A percentile compares a stretch with the other conserved stretches of the same genome.
These are phyloP conservation scores for Brettanomyces nanus DNA, from an alignment of 805 yeast species.

Conservation along the genomic window DNA sequence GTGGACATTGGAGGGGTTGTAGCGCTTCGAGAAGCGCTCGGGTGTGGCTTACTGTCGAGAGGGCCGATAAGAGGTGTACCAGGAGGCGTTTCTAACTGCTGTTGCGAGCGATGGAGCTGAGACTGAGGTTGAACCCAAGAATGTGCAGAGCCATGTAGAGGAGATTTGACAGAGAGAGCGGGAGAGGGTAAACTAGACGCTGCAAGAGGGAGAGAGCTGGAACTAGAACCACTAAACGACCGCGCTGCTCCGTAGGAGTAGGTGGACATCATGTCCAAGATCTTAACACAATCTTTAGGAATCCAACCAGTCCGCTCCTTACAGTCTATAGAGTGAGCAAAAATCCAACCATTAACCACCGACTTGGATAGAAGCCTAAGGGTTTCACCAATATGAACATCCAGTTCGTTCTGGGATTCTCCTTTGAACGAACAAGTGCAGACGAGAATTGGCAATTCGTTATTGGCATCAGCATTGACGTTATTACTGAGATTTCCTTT, in stretches of 20 bases:
- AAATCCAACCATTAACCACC: constrained; percentile 43
- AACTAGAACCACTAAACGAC: constrained; percentile 2
- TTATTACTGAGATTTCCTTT: too few relatives aligned
- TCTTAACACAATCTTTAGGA: constrained; percentile 35
- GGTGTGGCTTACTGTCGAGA: background rate
- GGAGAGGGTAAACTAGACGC: background rate
- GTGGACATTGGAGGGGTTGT: constrained; percentile 1
- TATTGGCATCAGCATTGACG: background rate
- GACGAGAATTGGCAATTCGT: constrained; percentile 6
- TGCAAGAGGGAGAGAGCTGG: background rate
- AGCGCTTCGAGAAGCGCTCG: background rate
- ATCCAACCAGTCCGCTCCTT: constrained; percentile 39
- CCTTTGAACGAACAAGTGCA: constrained; percentile 6
- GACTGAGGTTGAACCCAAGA: background rate
- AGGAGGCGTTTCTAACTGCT: constrained; percentile 7
- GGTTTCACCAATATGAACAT: constrained; percentile 42
- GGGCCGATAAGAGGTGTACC: constrained; percentile 5
- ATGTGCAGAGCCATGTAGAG: background rate
- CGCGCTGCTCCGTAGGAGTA: background rate
- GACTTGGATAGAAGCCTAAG: constrained; percentile 39
- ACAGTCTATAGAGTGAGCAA: constrained; percentile 46
- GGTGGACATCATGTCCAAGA: constrained; percentile 2
- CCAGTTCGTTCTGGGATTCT: constrained; percentile 30
- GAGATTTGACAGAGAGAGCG: background rate
- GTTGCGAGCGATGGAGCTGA: constrained; percentile 1